Conservation (phyloP, 139 green algal genomes). For the Picochlorum sp. region DNA sequence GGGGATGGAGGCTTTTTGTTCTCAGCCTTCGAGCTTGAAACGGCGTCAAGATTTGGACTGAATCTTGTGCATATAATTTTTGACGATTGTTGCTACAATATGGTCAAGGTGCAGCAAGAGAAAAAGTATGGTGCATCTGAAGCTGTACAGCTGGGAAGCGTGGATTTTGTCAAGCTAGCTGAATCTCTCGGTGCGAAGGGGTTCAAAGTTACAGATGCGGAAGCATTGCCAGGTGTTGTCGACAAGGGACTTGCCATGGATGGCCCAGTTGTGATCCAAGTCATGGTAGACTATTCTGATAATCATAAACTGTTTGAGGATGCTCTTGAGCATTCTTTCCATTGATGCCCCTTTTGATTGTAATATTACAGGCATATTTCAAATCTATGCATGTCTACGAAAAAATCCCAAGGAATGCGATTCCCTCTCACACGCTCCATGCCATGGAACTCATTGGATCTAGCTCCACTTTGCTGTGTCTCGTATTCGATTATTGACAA, state of each 20-base stretch:
- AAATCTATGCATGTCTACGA: too few relatives aligned
- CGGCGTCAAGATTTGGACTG: background rate
- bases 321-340: slow-evolving; percentile 1
- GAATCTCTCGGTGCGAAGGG: slow-evolving; percentile 4
- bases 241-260: background rate
- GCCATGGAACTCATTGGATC: too few relatives aligned
- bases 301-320: slow-evolving; percentile 7
- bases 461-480: too few relatives aligned
- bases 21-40: slow-evolving; percentile 9
- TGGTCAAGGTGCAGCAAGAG: slow-evolving; percentile 13
- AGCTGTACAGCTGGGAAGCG: slow-evolving; percentile 1
- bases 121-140: slow-evolving; percentile 6
- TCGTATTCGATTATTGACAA: too few relatives aligned
- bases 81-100: slow-evolving; percentile 6
- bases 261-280: slow-evolving; percentile 3
- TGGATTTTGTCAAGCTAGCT: slow-evolving; percentile 9
- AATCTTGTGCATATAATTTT: slow-evolving; percentile 13
- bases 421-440: too few relatives aligned
- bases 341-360: background rate
- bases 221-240: background rate
- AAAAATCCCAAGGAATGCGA: too few relatives aligned
- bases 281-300: slow-evolving; percentile 7
- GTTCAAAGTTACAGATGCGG: background rate
- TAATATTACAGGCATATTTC: too few relatives aligned
- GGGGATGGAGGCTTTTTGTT: slow-evolving; percentile 13